Evolutionary conservation across 2,329 filamentous ascomycete genomes (phyloP).

Genomic region (Ilyonectria sp.): DNA sequence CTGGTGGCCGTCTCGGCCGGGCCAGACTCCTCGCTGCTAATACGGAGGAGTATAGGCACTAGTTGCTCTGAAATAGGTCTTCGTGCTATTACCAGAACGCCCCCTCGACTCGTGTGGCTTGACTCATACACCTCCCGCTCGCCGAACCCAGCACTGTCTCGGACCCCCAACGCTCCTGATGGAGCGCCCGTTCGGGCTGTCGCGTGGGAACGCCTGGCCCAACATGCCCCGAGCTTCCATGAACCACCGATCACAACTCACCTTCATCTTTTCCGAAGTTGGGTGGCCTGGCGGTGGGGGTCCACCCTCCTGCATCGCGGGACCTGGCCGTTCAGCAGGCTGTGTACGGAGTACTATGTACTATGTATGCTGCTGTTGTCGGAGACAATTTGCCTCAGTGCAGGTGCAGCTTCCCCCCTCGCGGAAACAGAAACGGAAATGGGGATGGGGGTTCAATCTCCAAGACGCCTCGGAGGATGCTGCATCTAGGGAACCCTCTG

Average conservation of each 20-base stretch:
- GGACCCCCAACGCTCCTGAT: constrained; percentile 4
- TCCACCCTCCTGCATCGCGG: constrained; percentile 22
- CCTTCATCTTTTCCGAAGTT: constrained; percentile 33
- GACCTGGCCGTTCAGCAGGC: constrained; percentile 18
- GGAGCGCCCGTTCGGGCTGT: constrained; percentile 18
- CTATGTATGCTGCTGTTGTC: not conserved
- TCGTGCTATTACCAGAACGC: not conserved
- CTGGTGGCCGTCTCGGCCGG: not conserved
- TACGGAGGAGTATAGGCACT: not conserved
- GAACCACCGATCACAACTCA: constrained; percentile 16
- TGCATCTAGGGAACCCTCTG: constrained; percentile 42
- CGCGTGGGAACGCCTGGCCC: constrained; percentile 18
- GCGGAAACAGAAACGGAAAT: constrained; percentile 32
- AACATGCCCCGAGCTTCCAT: constrained; percentile 3
- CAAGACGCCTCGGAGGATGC: constrained; percentile 19
- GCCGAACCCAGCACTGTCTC: constrained; percentile 5
- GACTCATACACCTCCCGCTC: constrained; percentile 27
- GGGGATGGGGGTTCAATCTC: constrained; percentile 30
- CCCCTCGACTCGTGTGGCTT: constrained; percentile 20
- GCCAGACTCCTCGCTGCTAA: not conserved
- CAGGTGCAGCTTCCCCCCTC: constrained; percentile 10
- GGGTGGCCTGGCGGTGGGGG: constrained; percentile 30
- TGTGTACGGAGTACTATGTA: not conserved
- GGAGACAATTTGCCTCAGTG: constrained; percentile 32
- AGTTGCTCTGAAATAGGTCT: not conserved